phyloP scores from a whole-genome alignment of 2,329 filamentous ascomycete species.

The Polytolypa hystricis region DNA sequence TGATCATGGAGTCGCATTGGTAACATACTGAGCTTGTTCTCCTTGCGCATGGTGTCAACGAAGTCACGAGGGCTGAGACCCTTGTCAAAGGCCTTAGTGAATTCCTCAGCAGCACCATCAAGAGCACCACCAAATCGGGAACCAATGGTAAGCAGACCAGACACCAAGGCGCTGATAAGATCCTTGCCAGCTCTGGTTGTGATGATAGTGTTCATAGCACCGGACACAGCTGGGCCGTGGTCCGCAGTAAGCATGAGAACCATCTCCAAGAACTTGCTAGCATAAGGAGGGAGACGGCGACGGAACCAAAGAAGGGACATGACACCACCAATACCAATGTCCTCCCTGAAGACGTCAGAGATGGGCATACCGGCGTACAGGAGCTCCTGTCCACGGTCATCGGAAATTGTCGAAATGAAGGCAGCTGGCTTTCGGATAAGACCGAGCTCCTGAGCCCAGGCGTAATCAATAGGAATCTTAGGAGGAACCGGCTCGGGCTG shows the following conservation, averaged over 20 bases:
- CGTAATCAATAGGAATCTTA: constrained; percentile 99
- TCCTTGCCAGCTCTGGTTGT: constrained; percentile 99
- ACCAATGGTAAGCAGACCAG: constrained; percentile 94
- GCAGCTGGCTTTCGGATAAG: constrained; percentile 99
- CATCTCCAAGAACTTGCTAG: constrained; percentile 99
- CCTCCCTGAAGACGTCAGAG: constrained; percentile 98
- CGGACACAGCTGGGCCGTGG: constrained; percentile 96
- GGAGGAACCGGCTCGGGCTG: constrained; percentile 82
- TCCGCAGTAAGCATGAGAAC: constrained; percentile 99
- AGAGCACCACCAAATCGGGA: constrained; percentile 97
- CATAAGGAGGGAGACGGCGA: constrained; percentile 86
- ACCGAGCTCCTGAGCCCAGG: constrained; percentile 97
- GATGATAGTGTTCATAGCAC: constrained; percentile 99
- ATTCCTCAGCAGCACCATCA: constrained; percentile 95
- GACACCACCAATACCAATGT: constrained; percentile 98
- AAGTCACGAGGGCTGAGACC: constrained; percentile 97
- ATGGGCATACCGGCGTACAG: constrained; percentile 99
- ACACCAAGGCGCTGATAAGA: constrained; percentile 86
- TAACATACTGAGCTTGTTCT: constrained; percentile 85
- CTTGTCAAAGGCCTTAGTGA: constrained; percentile 97
- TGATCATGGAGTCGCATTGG: neutral
- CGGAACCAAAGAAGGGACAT: constrained; percentile 99
- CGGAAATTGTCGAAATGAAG: constrained; percentile 99
- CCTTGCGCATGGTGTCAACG: constrained; percentile 97
- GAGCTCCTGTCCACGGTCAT: constrained; percentile 98